Percentiles rank a stretch among this genome's conserved stretches.
phyloP scores from a whole-genome alignment of 2,329 filamentous ascomycete genomes.

The Ascochyta clinopodiicola region DNA sequence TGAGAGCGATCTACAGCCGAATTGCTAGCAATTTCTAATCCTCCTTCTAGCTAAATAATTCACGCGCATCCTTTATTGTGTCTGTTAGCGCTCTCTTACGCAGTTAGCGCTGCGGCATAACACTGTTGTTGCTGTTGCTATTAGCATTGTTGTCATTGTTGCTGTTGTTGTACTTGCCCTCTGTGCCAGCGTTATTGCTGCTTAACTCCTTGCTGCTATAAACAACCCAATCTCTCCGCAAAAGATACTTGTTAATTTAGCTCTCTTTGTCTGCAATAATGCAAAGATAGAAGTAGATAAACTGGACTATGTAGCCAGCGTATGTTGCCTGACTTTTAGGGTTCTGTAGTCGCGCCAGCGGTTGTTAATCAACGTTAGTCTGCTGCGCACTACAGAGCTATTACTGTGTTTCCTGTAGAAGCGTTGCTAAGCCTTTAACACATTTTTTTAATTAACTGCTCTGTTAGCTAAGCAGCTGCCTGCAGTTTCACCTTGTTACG shows the following conservation, averaged over 20 bases:
- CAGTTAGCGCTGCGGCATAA: too few species aligned
- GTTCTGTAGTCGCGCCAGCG: background rate
- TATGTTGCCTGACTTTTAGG: background rate
- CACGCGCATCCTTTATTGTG: too few species aligned
- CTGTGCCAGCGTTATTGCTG: background rate
- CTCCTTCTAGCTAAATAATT: too few species aligned
- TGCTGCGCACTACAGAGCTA: background rate
- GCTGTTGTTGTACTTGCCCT: too few species aligned
- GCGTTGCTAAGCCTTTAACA: background rate
- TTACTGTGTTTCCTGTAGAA: background rate
- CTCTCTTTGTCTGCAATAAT: background rate
- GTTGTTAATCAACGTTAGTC: background rate
- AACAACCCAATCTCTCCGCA: too few species aligned
- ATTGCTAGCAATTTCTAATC: too few species aligned
- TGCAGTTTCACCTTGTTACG: background rate
- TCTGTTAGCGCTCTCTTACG: too few species aligned
- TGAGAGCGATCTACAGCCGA: too few species aligned
- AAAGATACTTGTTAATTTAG: too few species aligned
- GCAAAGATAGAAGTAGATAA: background rate
- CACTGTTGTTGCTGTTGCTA: too few species aligned
- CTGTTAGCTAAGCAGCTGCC: background rate
- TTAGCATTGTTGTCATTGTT: too few species aligned
- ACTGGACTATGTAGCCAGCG: background rate
- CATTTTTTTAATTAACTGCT: background rate
- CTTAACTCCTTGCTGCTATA: conserved; percentile 1